These are phyloP conservation scores for Daphne laureola DNA, from an alignment of 441 rosid species.

Conservation along the genomic window DNA sequence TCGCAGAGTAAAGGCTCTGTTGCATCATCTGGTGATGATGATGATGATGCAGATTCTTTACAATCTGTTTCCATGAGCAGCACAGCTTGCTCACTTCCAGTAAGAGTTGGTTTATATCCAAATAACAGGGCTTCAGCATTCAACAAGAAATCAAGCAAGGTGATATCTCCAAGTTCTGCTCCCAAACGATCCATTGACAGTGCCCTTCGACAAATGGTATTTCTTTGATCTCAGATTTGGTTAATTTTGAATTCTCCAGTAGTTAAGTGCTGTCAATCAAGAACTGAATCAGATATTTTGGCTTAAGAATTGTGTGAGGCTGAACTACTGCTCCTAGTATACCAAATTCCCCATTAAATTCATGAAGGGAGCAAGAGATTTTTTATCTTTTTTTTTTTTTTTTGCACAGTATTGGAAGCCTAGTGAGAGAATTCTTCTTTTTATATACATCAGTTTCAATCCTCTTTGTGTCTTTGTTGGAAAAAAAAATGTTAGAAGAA, in stretches of 20 bases:
- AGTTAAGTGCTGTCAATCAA: neutral
- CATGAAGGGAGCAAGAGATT: no score
- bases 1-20: constrained; percentile 85
- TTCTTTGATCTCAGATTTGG: constrained; percentile 9
- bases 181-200: constrained; percentile 81
- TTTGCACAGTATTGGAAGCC: no score
- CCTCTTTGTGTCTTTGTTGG: no score
- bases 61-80: constrained; percentile 53
- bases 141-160: constrained; percentile 50
- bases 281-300: no score
- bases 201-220: constrained; percentile 84
- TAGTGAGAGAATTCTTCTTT: no score
- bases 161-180: constrained; percentile 66
- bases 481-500: no score
- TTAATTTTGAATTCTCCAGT: constrained; percentile 4
- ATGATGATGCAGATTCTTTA: constrained; percentile 57
- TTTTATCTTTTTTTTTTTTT: no score
- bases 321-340: no score
- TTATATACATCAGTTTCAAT: no score
- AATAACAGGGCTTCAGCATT: constrained; percentile 56
- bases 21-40: constrained; percentile 95
- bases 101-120: constrained; percentile 47
- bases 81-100: constrained; percentile 44
- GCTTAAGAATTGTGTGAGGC: no score
- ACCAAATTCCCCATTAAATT: no score